These are phyloP conservation scores for Phytopythium oedochilum DNA, from an alignment of 352 stramenopile species.

Conservation along the genomic window DNA sequence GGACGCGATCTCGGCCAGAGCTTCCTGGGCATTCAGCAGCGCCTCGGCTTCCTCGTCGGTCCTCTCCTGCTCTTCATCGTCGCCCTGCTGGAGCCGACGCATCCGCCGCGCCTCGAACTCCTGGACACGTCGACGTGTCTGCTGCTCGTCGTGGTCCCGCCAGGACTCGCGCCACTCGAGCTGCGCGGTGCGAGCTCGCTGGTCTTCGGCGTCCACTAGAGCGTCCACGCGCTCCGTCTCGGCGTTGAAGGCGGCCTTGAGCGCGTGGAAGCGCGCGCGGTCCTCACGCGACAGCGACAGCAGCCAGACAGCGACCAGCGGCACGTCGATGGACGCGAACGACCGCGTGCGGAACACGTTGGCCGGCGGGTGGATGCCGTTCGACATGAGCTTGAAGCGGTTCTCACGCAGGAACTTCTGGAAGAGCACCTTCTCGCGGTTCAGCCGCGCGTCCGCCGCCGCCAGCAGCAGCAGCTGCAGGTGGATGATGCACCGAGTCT, in stretches of 20 bases:
- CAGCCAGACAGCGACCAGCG: slow-evolving; percentile 88
- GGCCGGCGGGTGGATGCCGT: slow-evolving; percentile 86
- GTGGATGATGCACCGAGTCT: slow-evolving; percentile 89
- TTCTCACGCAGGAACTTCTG: slow-evolving; percentile 93
- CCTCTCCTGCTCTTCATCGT: slow-evolving; percentile 32
- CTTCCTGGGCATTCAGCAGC: slow-evolving; percentile 77
- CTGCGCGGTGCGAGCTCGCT: slow-evolving; percentile 39
- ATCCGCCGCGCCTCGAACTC: slow-evolving; percentile 73
- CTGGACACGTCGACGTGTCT: slow-evolving; percentile 66
- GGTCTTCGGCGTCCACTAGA: slow-evolving; percentile 75
- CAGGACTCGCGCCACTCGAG: slow-evolving; percentile 48
- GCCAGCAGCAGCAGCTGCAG: slow-evolving; percentile 90
- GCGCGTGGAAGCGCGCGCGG: slow-evolving; percentile 80
- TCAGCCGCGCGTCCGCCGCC: slow-evolving; percentile 79
- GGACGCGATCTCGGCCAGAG: slow-evolving; percentile 81
- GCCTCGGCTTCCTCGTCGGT: slow-evolving; percentile 48
- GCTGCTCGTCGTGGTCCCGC: slow-evolving; percentile 53
- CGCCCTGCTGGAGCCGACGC: slow-evolving; percentile 62
- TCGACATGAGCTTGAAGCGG: slow-evolving; percentile 92
- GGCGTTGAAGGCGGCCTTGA: slow-evolving; percentile 85
- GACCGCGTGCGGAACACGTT: slow-evolving; percentile 89
- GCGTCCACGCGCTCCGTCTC: slow-evolving; percentile 79
- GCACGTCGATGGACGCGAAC: slow-evolving; percentile 88
- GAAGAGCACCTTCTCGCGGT: slow-evolving; percentile 90
- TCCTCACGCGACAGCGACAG: slow-evolving; percentile 80